phyloP scores from a whole-genome alignment of 495 filamentous ascomycete species.

The Talaromyces wortmannii region DNA sequence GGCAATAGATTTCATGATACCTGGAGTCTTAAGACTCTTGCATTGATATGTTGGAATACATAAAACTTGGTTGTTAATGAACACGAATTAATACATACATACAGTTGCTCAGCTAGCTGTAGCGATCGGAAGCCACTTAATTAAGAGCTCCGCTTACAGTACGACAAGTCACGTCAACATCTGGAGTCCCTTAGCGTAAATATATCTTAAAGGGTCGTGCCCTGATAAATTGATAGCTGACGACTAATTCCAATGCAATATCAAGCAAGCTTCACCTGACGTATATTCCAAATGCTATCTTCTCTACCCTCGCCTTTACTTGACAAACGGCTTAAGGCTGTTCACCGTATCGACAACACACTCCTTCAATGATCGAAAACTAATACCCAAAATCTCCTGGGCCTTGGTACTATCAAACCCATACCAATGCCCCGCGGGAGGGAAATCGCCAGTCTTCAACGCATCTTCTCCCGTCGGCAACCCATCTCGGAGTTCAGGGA shows the following conservation, averaged over 20 bases:
- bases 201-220: neutral
- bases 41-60: too few relatives aligned
- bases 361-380: conserved; percentile 37
- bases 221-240: neutral
- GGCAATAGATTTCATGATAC: conserved; percentile 1
- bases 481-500: conserved; percentile 46
- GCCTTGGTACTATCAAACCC: conserved; percentile 35
- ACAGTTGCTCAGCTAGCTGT: neutral
- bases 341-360: conserved; percentile 42
- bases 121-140: neutral
- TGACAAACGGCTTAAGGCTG: conserved; percentile 7
- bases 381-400: conserved; percentile 41
- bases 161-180: neutral
- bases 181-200: neutral
- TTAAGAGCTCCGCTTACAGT: neutral
- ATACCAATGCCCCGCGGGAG: conserved; percentile 25
- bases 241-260: neutral
- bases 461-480: conserved; percentile 34
- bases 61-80: too few relatives aligned
- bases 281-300: conserved; percentile 1
- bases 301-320: neutral
- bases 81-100: too few relatives aligned
- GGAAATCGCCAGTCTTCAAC: conserved; percentile 29
- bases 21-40: neutral
- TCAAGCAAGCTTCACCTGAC: conserved; percentile 2